Evolutionary conservation across 129 eudicot genomes (phyloP).

Genomic region (Centrapalus pauciflorus): DNA sequence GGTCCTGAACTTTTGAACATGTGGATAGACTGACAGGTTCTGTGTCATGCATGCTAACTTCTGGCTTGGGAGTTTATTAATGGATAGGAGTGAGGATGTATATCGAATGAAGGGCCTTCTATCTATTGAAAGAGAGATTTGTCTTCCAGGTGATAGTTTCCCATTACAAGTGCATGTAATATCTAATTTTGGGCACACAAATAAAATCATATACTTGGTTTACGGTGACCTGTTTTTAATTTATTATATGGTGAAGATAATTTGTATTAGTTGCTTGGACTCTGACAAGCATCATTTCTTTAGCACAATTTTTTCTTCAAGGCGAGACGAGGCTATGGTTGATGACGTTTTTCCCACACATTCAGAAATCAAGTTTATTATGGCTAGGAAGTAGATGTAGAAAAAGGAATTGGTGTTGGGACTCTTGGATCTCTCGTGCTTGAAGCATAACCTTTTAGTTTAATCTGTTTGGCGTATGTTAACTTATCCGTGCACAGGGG

Average conservation of each 20-base stretch:
- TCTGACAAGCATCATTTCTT: background rate
- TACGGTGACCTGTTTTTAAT: too few species aligned
- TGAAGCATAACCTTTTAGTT: too few species aligned
- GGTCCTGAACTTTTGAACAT: background rate
- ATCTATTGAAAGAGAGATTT: slow-evolving; percentile 83
- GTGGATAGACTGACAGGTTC: background rate
- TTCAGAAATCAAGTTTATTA: too few species aligned
- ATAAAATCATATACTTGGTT: too few species aligned
- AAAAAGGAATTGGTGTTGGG: too few species aligned
- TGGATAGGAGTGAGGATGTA: slow-evolving; percentile 90
- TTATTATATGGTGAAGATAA: too few species aligned
- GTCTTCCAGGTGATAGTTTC: slow-evolving; percentile 77
- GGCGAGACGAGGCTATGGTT: too few species aligned
- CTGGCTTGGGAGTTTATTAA: slow-evolving; percentile 82
- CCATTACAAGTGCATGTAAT: background rate
- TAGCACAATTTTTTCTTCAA: background rate
- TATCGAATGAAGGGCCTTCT: slow-evolving; percentile 97
- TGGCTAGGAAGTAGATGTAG: too few species aligned
- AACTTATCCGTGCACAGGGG: too few species aligned
- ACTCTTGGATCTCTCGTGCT: too few species aligned
- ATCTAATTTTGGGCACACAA: background rate
- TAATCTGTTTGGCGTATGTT: too few species aligned
- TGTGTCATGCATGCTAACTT: slow-evolving; percentile 67
- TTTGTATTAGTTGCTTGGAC: background rate
- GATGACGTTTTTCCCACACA: too few species aligned